Conservation (phyloP, 306 rosid genomes). For the Castanopsis chinensis region DNA sequence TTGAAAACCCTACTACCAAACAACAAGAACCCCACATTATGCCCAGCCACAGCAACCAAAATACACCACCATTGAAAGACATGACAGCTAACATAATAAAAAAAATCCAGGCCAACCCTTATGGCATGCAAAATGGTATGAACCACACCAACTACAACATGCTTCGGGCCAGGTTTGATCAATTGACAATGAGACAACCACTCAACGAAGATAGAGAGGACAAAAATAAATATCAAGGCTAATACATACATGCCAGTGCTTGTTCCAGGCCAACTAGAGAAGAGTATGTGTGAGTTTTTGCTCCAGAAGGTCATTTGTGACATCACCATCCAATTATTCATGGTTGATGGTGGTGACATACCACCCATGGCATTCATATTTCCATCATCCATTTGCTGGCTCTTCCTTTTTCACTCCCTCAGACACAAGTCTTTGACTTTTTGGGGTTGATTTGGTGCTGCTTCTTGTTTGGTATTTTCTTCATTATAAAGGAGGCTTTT, state of each 20-base stretch:
- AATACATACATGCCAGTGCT: slow-evolving; percentile 47
- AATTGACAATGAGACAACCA: slow-evolving; percentile 48
- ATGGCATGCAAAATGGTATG: slow-evolving; percentile 55
- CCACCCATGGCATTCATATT: too few species aligned
- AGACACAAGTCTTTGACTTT: too few species aligned
- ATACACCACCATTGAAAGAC: slow-evolving; percentile 80
- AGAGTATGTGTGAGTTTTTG: slow-evolving; percentile 33
- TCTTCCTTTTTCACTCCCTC: too few species aligned
- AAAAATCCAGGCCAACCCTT: slow-evolving; percentile 50
- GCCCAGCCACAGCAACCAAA: slow-evolving; percentile 64
- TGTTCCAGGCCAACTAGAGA: slow-evolving; percentile 60
- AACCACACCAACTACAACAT: slow-evolving; percentile 33
- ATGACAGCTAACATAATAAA: slow-evolving; percentile 78
- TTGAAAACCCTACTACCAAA: slow-evolving; percentile 46
- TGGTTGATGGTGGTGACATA: too few species aligned
- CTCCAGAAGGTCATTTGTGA: slow-evolving; percentile 97
- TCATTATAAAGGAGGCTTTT: too few species aligned
- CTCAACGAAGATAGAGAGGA: slow-evolving; percentile 49
- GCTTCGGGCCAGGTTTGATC: slow-evolving; percentile 38
- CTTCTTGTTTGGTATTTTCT: too few species aligned
- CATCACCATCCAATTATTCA: slow-evolving; percentile 16
- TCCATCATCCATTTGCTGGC: too few species aligned
- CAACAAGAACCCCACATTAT: slow-evolving; percentile 58
- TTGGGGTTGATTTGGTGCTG: too few species aligned
- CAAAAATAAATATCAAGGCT: slow-evolving; percentile 53